Conservation (phyloP, 2,329 filamentous ascomycete species). For the Penicillium sp. region DNA sequence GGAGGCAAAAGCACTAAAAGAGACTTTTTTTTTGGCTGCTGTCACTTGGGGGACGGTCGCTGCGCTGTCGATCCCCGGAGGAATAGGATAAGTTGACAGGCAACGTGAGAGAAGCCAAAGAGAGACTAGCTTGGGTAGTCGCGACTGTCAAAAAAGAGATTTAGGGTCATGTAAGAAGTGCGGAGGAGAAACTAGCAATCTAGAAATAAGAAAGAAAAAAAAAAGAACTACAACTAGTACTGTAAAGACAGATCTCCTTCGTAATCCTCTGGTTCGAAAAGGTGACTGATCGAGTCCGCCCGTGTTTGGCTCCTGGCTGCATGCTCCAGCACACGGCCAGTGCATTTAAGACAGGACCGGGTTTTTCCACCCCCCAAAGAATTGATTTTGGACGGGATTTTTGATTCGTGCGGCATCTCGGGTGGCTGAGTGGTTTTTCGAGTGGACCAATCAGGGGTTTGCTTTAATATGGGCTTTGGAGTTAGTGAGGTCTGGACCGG, state of each 20-base stretch:
- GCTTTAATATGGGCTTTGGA: constrained; percentile 2
- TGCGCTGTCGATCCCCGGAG: constrained; percentile 39
- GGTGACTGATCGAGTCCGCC: constrained; percentile 32
- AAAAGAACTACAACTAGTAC: neutral
- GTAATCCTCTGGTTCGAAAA: neutral
- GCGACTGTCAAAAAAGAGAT: neutral
- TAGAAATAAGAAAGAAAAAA: neutral
- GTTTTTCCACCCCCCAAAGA: constrained; percentile 23
- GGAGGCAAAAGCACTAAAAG: constrained; percentile 9
- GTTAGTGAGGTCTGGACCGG: constrained; percentile 27
- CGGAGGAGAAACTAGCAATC: constrained; percentile 5
- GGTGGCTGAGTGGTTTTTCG: constrained; percentile 13
- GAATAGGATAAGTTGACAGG: constrained; percentile 17
- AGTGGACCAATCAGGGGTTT: constrained; percentile 20
- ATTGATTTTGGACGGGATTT: constrained; percentile 16
- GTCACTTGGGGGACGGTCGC: constrained; percentile 34
- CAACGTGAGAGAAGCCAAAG: constrained; percentile 20
- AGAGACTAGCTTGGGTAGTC: constrained; percentile 1
- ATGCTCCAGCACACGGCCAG: constrained; percentile 33
- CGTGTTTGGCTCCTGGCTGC: constrained; percentile 19
- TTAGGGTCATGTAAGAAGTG: neutral
- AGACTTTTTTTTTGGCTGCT: constrained; percentile 28
- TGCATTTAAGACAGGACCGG: constrained; percentile 30
- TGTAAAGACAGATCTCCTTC: neutral
- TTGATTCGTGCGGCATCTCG: constrained; percentile 27